These are phyloP conservation scores for Pseudogymnoascus sp. DNA, from an alignment of 2,329 filamentous ascomycete genomes.

Conservation along the genomic window DNA sequence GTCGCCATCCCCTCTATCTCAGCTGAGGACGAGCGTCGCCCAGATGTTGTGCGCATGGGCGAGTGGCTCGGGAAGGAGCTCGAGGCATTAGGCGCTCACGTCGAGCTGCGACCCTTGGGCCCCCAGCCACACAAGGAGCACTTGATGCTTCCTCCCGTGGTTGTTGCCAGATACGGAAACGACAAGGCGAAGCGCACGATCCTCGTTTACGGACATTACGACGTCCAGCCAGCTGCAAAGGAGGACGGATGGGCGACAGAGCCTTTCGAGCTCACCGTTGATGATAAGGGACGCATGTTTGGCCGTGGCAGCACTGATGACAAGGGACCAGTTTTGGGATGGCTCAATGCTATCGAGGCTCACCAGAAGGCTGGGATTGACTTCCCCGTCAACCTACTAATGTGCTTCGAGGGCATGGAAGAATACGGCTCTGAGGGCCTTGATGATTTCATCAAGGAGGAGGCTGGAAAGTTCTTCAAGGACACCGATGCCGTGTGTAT, in stretches of 20 bases:
- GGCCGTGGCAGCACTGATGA: constrained; percentile 94
- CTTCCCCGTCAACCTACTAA: constrained; percentile 93
- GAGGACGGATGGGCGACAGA: constrained; percentile 94
- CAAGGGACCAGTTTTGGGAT: constrained; percentile 94
- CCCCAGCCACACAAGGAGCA: constrained; percentile 88
- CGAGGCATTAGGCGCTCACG: constrained; percentile 71
- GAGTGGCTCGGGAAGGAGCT: constrained; percentile 82
- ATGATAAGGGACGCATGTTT: constrained; percentile 90
- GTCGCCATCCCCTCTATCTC: constrained; percentile 96
- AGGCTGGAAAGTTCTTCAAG: constrained; percentile 91
- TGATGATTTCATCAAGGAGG: constrained; percentile 85
- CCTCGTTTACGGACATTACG: constrained; percentile 96
- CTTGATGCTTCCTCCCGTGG: constrained; percentile 84
- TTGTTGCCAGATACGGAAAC: constrained; percentile 85
- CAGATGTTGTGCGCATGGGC: constrained; percentile 94
- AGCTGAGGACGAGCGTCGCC: constrained; percentile 77
- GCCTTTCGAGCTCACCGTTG: constrained; percentile 81
- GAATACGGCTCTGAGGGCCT: constrained; percentile 96
- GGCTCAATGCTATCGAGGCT: constrained; percentile 96
- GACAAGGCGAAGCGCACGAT: constrained; percentile 92
- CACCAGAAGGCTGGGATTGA: constrained; percentile 92
- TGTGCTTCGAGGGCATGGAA: constrained; percentile 99
- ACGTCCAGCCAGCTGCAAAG: constrained; percentile 90
- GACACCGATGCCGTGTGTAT: constrained; percentile 96
- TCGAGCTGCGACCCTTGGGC: constrained; percentile 79